These are phyloP conservation scores for Globisporangium solare DNA, from an alignment of 352 stramenopile genomes.

Conservation along the genomic window DNA sequence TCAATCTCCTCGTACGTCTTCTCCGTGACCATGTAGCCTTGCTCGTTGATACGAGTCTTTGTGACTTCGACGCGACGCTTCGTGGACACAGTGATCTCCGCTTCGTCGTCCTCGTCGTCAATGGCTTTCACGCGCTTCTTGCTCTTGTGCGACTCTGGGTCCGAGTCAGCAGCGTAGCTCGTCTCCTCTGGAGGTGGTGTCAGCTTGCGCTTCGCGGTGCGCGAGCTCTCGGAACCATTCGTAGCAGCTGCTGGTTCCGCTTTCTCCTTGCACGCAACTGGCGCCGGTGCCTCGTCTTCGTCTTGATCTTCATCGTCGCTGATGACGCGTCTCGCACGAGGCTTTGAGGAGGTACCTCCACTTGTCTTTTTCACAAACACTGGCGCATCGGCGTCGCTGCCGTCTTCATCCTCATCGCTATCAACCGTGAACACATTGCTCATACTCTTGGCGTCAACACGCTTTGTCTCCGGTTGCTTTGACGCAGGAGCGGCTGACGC, in stretches of 20 bases:
- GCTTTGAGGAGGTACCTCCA: conserved; percentile 12
- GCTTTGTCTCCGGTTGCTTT: conserved; percentile 31
- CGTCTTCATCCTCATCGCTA: conserved; percentile 57
- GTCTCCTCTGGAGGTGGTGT: conserved; percentile 26
- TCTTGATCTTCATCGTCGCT: conserved; percentile 71
- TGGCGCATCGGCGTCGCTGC: conserved; percentile 38
- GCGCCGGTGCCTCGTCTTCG: conserved; percentile 14
- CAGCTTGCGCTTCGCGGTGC: conserved; percentile 46
- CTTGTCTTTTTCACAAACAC: conserved; percentile 64
- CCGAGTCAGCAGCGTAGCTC: conserved; percentile 5
- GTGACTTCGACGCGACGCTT: conserved; percentile 55
- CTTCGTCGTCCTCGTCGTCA: conserved; percentile 12
- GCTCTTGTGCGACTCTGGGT: conserved; percentile 3
- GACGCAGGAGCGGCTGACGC: conserved; percentile 4
- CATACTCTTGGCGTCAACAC: conserved; percentile 37
- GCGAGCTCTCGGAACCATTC: conserved; percentile 4
- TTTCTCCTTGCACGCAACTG: conserved; percentile 2
- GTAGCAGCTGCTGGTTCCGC: conserved; percentile 1
- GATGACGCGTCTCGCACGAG: conserved; percentile 50
- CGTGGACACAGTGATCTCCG: conserved; percentile 16
- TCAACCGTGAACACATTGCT: conserved; percentile 70
- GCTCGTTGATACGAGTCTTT: conserved; percentile 75
- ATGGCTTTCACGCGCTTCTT: conserved; percentile 15
- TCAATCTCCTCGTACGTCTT: conserved; percentile 69
- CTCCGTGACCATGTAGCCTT: conserved; percentile 86